Evolutionary conservation across 192 early-diverging fungal species (phyloP).

Genomic region (Chytriomyces sp.): DNA sequence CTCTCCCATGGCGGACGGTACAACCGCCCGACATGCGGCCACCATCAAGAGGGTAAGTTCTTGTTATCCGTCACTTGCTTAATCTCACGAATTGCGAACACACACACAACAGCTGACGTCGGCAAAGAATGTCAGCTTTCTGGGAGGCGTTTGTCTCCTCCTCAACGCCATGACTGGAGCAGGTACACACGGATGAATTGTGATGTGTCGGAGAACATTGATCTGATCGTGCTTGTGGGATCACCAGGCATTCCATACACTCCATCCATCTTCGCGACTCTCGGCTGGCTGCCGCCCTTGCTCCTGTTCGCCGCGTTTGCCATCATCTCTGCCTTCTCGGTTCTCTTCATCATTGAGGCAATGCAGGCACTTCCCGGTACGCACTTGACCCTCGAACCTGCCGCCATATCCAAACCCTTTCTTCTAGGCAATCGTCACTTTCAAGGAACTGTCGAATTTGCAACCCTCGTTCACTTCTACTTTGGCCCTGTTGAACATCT

Average conservation of each 20-base stretch:
- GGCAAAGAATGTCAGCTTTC: slow-evolving; percentile 44
- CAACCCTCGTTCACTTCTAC: slow-evolving; percentile 61
- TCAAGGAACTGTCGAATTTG: slow-evolving; percentile 57
- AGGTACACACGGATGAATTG: slow-evolving; percentile 25
- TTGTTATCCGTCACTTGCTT: no score
- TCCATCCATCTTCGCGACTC: slow-evolving; percentile 40
- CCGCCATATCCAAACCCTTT: no score
- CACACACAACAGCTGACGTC: slow-evolving; percentile 29
- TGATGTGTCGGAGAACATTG: no score
- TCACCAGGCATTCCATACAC: slow-evolving; percentile 50
- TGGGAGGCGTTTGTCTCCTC: slow-evolving; percentile 48
- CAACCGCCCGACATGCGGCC: no score
- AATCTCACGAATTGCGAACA: no score
- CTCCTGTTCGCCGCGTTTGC: slow-evolving; percentile 45
- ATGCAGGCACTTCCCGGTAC: slow-evolving; percentile 64
- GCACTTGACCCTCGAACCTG: no score
- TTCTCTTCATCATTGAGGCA: slow-evolving; percentile 59
- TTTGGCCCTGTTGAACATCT: slow-evolving; percentile 48
- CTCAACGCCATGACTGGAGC: slow-evolving; percentile 57
- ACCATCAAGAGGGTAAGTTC: no score
- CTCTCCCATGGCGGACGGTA: no score
- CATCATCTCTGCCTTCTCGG: slow-evolving; percentile 48
- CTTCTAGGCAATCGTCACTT: slow-evolving; percentile 5
- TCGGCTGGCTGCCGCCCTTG: slow-evolving; percentile 50
- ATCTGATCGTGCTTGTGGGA: no score